A percentile compares a stretch with the other conserved stretches of the same genome.
These are phyloP conservation scores for Arachis stenosperma DNA, from an alignment of 306 rosid species.

Conservation along the genomic window DNA sequence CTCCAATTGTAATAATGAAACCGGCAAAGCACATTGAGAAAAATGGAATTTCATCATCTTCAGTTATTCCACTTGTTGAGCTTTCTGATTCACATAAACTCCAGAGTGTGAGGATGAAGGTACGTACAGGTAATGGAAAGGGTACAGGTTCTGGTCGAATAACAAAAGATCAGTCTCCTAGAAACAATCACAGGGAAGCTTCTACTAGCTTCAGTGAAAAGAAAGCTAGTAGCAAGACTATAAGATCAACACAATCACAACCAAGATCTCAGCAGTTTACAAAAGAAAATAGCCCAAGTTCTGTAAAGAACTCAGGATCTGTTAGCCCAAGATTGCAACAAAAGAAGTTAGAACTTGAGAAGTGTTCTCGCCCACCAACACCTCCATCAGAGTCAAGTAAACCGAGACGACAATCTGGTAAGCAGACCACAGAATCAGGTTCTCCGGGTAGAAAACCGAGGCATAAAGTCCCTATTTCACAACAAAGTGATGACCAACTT, in stretches of 20 bases:
- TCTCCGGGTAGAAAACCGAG: constrained; percentile 54
- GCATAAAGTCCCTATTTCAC: constrained; percentile 47
- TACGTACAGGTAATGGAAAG: constrained; percentile 43
- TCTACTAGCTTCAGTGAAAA: constrained; percentile 53
- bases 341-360: constrained; percentile 69
- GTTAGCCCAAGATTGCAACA: constrained; percentile 70
- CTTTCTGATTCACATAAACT: constrained; percentile 43
- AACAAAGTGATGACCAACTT: constrained; percentile 56
- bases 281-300: constrained; percentile 42
- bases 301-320: constrained; percentile 60
- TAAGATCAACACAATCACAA: constrained; percentile 50
- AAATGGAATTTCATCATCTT: constrained; percentile 49
- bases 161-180: constrained; percentile 51
- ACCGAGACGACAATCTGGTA: constrained; percentile 54
- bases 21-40: constrained; percentile 65
- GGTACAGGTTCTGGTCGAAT: constrained; percentile 40
- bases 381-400: constrained; percentile 60
- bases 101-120: constrained; percentile 42
- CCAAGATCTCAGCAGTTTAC: constrained; percentile 48
- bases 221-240: constrained; percentile 49
- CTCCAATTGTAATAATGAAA: constrained; percentile 74
- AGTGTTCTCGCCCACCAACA: constrained; percentile 55
- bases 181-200: constrained; percentile 43
- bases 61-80: constrained; percentile 48
- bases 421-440: constrained; percentile 51